Percentiles rank a stretch among this genome's conserved stretches.
Conservation (phyloP, 768 basidiomycete genomes). For the Gymnopilus junonius region DNA sequence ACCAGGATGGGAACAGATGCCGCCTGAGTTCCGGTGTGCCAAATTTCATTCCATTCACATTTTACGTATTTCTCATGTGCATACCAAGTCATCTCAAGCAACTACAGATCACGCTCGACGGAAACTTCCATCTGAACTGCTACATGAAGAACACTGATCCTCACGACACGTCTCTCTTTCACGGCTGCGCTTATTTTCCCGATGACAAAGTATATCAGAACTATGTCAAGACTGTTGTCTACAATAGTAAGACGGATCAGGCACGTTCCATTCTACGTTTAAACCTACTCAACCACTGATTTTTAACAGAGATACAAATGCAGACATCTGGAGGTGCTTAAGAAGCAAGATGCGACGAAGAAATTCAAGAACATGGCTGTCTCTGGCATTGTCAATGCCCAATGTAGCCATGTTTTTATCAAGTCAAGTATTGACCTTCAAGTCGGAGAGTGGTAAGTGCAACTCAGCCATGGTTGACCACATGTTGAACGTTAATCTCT, state of each 20-base stretch:
- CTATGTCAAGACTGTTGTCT: constrained; percentile 9
- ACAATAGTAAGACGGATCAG: neutral
- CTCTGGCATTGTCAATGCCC: constrained; percentile 27
- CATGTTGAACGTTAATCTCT: too few species aligned
- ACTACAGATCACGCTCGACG: too few species aligned
- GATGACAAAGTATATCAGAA: constrained; percentile 11
- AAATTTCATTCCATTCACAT: too few species aligned
- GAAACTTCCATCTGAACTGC: constrained; percentile 27
- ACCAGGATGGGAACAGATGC: too few species aligned
- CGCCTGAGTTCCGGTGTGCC: too few species aligned
- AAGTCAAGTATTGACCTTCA: constrained; percentile 32
- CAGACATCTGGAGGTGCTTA: constrained; percentile 26
- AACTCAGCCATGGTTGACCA: too few species aligned
- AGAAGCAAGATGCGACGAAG: constrained; percentile 25
- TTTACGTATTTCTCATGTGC: too few species aligned
- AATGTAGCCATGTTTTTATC: constrained; percentile 30
- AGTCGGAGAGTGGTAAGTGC: constrained; percentile 28
- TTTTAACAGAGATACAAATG: constrained; percentile 22
- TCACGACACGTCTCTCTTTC: constrained; percentile 23
- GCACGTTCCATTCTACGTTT: neutral
- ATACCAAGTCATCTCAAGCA: too few species aligned
- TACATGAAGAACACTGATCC: constrained; percentile 27
- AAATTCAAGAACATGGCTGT: constrained; percentile 33
- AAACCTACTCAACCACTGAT: neutral
- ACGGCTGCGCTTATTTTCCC: constrained; percentile 23